phyloP scores from a whole-genome alignment of 805 yeast species.

The Yamadazyma sp. region DNA sequence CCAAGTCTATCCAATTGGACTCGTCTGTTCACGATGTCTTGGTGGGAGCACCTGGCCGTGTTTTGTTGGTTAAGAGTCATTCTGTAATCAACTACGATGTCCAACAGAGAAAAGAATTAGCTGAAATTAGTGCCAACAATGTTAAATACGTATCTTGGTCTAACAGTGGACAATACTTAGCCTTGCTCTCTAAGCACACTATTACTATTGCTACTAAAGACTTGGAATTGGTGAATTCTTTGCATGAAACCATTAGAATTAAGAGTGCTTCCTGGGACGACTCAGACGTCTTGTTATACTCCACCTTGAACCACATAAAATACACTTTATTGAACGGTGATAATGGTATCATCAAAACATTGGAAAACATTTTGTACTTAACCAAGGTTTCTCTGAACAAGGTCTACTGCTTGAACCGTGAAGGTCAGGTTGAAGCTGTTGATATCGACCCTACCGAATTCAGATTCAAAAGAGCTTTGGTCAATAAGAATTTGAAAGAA shows the following conservation, averaged over 20 bases:
- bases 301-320: slow-evolving; percentile 94
- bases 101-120: slow-evolving; percentile 81
- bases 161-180: slow-evolving; percentile 79
- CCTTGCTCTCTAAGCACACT: slow-evolving; percentile 87
- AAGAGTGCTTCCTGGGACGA: slow-evolving; percentile 99
- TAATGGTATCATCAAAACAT: slow-evolving; percentile 88
- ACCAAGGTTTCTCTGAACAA: slow-evolving; percentile 66
- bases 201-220: slow-evolving; percentile 83
- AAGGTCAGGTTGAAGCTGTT: slow-evolving; percentile 77
- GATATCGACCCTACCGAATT: slow-evolving; percentile 94
- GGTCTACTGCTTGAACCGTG: slow-evolving; percentile 80
- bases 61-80: slow-evolving; percentile 69
- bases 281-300: slow-evolving; percentile 83
- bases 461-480: slow-evolving; percentile 90
- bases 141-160: slow-evolving; percentile 93
- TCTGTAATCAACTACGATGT: slow-evolving; percentile 84
- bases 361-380: slow-evolving; percentile 84
- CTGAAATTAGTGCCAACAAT: slow-evolving; percentile 67
- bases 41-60: slow-evolving; percentile 78
- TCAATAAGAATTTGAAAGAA: slow-evolving; percentile 86
- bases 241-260: slow-evolving; percentile 95
- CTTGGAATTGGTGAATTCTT: slow-evolving; percentile 72
- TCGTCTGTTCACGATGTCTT: slow-evolving; percentile 68
- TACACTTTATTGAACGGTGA: slow-evolving; percentile 93
- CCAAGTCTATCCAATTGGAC: slow-evolving; percentile 77